Conservation (phyloP, 2,329 filamentous ascomycete species). For the Amylocarpus encephaloides region DNA sequence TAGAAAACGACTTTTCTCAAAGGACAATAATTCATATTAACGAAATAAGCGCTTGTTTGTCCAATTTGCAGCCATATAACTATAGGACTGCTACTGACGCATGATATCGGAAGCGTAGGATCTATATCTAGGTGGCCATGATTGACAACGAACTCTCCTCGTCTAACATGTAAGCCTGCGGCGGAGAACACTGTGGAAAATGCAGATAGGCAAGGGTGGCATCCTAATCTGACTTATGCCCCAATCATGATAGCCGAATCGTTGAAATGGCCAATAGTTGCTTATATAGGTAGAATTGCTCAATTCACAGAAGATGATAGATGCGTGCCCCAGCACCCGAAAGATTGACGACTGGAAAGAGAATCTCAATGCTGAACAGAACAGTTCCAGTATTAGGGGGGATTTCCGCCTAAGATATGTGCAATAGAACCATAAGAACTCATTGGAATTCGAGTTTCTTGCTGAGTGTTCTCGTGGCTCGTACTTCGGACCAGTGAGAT, state of each 20-base stretch:
- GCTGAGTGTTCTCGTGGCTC: not conserved
- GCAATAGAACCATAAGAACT: not conserved
- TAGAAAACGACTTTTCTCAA: not conserved
- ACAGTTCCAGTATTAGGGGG: no score
- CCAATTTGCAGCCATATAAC: not conserved
- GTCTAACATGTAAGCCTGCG: slow-evolving; percentile 8
- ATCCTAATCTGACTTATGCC: slow-evolving; percentile 1
- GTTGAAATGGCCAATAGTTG: slow-evolving; percentile 1
- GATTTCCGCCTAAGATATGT: no score
- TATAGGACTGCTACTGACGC: not conserved
- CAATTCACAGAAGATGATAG: no score
- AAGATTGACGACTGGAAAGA: not conserved
- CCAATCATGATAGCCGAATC: slow-evolving; percentile 1
- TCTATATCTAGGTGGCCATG: not conserved
- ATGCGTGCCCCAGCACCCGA: not conserved
- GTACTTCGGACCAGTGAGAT: slow-evolving; percentile 2
- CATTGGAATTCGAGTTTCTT: not conserved
- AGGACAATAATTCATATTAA: not conserved
- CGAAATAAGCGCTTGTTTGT: not conserved
- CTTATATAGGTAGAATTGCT: not conserved
- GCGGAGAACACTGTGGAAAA: not conserved
- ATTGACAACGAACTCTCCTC: not conserved
- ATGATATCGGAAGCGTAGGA: not conserved
- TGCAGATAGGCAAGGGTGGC: not conserved
- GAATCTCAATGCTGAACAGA: no score